These are phyloP conservation scores for Gossypium stocksii DNA, from an alignment of 345 rosid species.

Conservation along the genomic window DNA sequence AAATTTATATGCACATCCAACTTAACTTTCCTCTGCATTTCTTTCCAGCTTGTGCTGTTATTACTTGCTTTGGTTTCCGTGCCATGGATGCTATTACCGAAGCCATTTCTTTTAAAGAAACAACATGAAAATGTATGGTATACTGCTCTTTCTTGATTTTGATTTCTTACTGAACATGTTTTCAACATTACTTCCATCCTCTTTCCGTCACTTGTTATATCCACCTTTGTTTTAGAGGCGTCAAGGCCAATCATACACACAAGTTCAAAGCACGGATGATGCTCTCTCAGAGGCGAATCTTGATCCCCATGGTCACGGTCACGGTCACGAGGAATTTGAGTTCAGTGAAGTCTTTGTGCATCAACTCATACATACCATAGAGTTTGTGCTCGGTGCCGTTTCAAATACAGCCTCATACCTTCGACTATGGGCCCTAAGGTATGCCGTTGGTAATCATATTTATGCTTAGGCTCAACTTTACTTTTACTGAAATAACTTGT, in stretches of 20 bases:
- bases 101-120: slow-evolving; percentile 85
- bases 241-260: slow-evolving; percentile 68
- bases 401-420: slow-evolving; percentile 98
- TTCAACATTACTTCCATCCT: background rate
- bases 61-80: slow-evolving; percentile 82
- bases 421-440: slow-evolving; percentile 97
- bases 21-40: slow-evolving; percentile 8
- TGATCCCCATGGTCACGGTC: slow-evolving; percentile 49
- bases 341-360: slow-evolving; percentile 94
- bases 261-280: slow-evolving; percentile 59
- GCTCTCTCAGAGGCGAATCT: slow-evolving; percentile 51
- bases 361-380: slow-evolving; percentile 93
- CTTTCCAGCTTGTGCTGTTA: slow-evolving; percentile 62
- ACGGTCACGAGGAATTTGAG: slow-evolving; percentile 83
- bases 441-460: slow-evolving; percentile 4
- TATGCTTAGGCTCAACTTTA: background rate
- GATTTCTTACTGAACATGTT: slow-evolving; percentile 3
- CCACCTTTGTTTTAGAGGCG: slow-evolving; percentile 55
- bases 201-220: slow-evolving; percentile 11
- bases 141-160: background rate
- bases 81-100: slow-evolving; percentile 95
- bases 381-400: slow-evolving; percentile 96
- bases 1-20: background rate
- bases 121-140: slow-evolving; percentile 66
- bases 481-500: slow-evolving; percentile 8